Conservation (phyloP, 2,329 filamentous ascomycete species). For the Aspergillus viridinutans region DNA sequence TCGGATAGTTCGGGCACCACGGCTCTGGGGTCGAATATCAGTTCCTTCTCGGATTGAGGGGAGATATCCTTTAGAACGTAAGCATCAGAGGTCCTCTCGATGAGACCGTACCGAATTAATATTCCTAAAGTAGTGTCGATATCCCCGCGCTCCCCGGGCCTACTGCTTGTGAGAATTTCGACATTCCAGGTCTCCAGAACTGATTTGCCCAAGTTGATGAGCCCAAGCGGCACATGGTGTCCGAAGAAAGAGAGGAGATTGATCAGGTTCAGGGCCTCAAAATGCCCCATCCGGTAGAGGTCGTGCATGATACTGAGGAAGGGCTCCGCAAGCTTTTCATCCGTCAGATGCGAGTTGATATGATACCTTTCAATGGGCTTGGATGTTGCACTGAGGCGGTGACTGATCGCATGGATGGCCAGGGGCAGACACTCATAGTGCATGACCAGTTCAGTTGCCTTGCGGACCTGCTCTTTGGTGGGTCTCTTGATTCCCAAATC, state of each 20-base stretch:
- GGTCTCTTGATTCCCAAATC: constrained; percentile 59
- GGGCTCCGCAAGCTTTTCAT: constrained; percentile 51
- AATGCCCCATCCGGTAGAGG: constrained; percentile 36
- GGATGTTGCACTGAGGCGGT: constrained; percentile 56
- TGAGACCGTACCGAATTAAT: constrained; percentile 44
- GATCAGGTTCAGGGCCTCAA: constrained; percentile 61
- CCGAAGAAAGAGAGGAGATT: constrained; percentile 62
- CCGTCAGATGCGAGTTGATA: constrained; percentile 53
- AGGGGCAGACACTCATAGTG: constrained; percentile 62
- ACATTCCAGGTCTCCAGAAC: constrained; percentile 30
- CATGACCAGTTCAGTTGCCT: constrained; percentile 59
- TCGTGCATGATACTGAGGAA: constrained; percentile 48
- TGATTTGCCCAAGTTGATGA: constrained; percentile 54
- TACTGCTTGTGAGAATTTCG: constrained; percentile 36
- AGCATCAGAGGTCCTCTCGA: constrained; percentile 38
- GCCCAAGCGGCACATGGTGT: constrained; percentile 62
- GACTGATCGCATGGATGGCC: constrained; percentile 63
- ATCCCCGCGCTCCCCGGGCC: constrained; percentile 33
- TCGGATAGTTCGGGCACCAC: constrained; percentile 27
- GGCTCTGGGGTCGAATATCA: constrained; percentile 17
- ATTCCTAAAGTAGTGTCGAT: constrained; percentile 45
- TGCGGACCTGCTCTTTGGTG: constrained; percentile 51
- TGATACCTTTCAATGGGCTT: constrained; percentile 59
- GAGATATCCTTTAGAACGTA: constrained; percentile 21
- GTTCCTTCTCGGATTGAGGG: constrained; percentile 19